phyloP scores from a whole-genome alignment of 2,329 filamentous ascomycete genomes.

The Beauveria scarabaeidicola region DNA sequence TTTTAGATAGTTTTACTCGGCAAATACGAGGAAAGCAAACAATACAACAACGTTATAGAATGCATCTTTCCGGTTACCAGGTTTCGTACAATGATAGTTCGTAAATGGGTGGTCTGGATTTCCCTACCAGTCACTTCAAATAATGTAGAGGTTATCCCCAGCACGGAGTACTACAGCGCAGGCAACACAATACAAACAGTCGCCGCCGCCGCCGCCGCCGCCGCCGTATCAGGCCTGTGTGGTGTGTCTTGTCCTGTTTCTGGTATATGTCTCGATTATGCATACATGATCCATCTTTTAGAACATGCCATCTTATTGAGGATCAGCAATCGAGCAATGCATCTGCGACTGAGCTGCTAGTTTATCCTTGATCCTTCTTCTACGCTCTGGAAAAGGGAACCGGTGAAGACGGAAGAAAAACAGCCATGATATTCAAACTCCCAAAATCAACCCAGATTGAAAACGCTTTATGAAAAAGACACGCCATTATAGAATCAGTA shows the following conservation, averaged over 20 bases:
- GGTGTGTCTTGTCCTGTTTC: too few species aligned
- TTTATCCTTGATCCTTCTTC: too few species aligned
- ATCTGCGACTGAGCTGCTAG: too few species aligned
- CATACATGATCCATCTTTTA: not conserved
- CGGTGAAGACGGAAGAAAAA: not conserved
- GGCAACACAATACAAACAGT: too few species aligned
- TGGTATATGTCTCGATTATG: too few species aligned
- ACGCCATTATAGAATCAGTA: constrained; percentile 48
- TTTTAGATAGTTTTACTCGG: not conserved
- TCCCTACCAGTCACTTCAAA: too few species aligned
- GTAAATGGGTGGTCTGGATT: not conserved
- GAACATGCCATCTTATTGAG: not conserved
- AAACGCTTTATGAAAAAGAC: not conserved
- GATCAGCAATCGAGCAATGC: too few species aligned
- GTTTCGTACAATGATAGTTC: too few species aligned
- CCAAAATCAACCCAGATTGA: not conserved
- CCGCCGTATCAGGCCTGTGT: too few species aligned
- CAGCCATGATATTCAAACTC: constrained; percentile 1
- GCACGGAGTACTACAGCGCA: too few species aligned
- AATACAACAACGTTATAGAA: not conserved
- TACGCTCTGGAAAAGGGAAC: not conserved
- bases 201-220: too few species aligned
- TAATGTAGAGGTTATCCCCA: too few species aligned
- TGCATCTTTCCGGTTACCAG: not conserved
- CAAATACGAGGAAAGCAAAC: not conserved